These are phyloP conservation scores for Mortierella sp. DNA, from an alignment of 371 early-diverging fungal species.

Conservation along the genomic window DNA sequence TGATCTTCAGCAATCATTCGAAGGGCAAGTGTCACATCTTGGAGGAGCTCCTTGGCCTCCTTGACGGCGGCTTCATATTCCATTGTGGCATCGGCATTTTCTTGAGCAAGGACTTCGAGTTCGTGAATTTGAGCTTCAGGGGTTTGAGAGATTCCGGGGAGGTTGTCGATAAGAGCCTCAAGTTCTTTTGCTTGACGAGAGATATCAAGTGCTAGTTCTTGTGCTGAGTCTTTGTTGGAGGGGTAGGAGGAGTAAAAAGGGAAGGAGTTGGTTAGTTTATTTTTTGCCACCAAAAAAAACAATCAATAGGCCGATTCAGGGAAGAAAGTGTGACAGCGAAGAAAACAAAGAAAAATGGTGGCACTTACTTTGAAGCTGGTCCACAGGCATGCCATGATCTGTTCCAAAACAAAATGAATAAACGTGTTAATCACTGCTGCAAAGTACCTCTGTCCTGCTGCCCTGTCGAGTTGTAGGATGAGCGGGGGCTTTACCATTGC, in stretches of 20 bases:
- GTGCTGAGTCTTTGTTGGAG: constrained; percentile 65
- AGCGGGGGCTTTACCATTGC: constrained; percentile 22
- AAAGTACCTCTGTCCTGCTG: not conserved
- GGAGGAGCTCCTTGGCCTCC: constrained; percentile 59
- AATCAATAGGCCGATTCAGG: not conserved
- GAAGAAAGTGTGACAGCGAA: not conserved
- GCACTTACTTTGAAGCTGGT: constrained; percentile 35
- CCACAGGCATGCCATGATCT: constrained; percentile 52
- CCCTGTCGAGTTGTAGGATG: too few relatives aligned
- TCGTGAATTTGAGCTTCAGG: constrained; percentile 75
- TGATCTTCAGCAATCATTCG: constrained; percentile 52
- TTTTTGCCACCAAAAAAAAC: not conserved
- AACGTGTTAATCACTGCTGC: not conserved
- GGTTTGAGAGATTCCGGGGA: constrained; percentile 76
- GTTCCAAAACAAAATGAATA: not conserved
- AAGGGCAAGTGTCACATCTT: constrained; percentile 48
- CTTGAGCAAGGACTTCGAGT: constrained; percentile 42
- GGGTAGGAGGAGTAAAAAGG: not conserved
- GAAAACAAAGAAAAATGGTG: not conserved
- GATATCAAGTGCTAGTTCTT: constrained; percentile 76
- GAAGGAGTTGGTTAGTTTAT: not conserved
- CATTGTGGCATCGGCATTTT: constrained; percentile 63
- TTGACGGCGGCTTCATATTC: constrained; percentile 67
- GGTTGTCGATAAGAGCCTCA: constrained; percentile 75
- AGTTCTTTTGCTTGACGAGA: constrained; percentile 81